phyloP scores from a whole-genome alignment of 345 rosid species.

The Fremontodendron californicum region DNA sequence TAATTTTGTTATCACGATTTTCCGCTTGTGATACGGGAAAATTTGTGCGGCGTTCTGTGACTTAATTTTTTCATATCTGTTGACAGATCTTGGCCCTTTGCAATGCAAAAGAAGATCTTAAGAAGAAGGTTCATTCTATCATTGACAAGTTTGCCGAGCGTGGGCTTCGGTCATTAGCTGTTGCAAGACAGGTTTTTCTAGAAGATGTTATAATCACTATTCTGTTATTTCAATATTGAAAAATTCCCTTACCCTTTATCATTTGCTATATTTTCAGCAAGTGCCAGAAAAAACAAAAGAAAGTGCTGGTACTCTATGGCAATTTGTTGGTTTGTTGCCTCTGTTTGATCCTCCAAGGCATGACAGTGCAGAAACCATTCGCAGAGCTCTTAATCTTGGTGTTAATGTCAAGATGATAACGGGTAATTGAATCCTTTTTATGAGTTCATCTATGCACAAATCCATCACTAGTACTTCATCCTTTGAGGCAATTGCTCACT shows the following conservation, averaged over 20 bases:
- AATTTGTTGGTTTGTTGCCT: constrained; percentile 29
- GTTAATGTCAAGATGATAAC: constrained; percentile 98
- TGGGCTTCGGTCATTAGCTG: constrained; percentile 80
- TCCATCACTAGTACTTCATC: not conserved
- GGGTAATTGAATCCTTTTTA: constrained; percentile 36
- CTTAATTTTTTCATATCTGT: not conserved
- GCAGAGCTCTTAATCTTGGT: constrained; percentile 84
- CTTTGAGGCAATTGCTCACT: constrained; percentile 2
- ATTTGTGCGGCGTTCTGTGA: not conserved
- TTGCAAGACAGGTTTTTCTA: constrained; percentile 64
- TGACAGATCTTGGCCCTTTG: constrained; percentile 56
- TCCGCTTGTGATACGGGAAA: not conserved
- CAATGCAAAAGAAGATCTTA: constrained; percentile 55
- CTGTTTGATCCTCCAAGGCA: constrained; percentile 51
- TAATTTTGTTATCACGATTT: constrained; percentile 14
- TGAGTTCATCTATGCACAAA: not conserved
- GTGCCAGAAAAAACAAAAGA: constrained; percentile 77
- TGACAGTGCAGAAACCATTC: constrained; percentile 95
- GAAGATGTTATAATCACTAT: not conserved
- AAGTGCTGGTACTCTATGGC: constrained; percentile 71
- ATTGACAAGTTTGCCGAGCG: constrained; percentile 80
- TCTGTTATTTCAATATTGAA: not conserved
- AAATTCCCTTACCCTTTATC: not conserved
- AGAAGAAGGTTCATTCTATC: constrained; percentile 52
- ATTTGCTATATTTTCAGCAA: constrained; percentile 31